These are phyloP conservation scores for Rhodomyrtus psidioides DNA, from an alignment of 441 rosid species.

Conservation along the genomic window DNA sequence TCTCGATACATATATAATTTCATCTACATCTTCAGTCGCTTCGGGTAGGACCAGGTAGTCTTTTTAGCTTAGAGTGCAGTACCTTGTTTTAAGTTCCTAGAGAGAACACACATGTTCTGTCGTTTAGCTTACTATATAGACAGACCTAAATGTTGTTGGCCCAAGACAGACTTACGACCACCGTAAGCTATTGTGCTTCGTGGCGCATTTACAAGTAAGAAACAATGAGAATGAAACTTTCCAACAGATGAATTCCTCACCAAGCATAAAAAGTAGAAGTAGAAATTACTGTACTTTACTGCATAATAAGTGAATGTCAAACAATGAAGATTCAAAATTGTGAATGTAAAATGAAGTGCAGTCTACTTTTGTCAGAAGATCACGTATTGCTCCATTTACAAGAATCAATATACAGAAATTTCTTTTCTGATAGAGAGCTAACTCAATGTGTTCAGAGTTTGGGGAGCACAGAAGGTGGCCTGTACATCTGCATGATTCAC, in stretches of 20 bases:
- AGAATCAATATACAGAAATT: neutral
- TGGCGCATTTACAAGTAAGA: neutral
- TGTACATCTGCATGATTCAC: constrained; percentile 77
- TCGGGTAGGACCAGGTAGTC: too few species aligned
- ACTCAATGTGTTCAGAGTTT: constrained; percentile 73
- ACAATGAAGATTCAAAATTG: neutral
- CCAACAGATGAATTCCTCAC: neutral
- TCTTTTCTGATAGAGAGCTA: neutral
- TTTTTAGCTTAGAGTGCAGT: too few species aligned
- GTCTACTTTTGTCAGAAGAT: neutral
- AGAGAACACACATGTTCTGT: neutral
- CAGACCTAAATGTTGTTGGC: neutral
- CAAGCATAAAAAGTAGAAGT: neutral
- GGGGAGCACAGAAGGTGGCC: constrained; percentile 87
- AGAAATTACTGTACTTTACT: neutral
- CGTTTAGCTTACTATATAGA: neutral
- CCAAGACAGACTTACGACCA: neutral
- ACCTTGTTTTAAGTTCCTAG: too few species aligned
- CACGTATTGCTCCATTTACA: neutral
- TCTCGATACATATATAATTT: too few species aligned
- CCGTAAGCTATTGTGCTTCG: neutral
- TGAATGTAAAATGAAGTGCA: neutral
- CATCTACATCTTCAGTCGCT: too few species aligned
- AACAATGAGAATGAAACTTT: neutral
- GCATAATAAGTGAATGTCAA: neutral